Conservation (phyloP, 345 rosid species). For the Populus davidiana region DNA sequence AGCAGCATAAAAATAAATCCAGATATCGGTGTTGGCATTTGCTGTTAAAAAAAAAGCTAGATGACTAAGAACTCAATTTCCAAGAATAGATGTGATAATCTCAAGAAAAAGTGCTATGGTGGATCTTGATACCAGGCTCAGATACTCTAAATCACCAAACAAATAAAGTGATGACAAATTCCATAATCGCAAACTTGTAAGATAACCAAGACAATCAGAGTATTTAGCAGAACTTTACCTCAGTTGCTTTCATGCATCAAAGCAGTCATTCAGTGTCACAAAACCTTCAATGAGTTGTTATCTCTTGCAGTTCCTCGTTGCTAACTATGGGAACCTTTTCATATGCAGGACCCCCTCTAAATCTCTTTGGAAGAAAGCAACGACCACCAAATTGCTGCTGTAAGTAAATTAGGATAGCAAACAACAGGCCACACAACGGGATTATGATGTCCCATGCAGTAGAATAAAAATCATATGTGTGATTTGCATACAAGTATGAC, state of each 20-base stretch:
- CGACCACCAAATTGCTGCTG: conserved; percentile 75
- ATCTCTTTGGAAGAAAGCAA: conserved; percentile 56
- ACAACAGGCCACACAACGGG: conserved; percentile 51
- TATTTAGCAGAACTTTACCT: not conserved
- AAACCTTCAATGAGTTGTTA: conserved; percentile 1
- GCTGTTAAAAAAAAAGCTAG: too few relatives aligned
- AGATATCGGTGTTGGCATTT: too few relatives aligned
- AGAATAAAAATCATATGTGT: conserved; percentile 68
- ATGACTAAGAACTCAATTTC: not conserved
- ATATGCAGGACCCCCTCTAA: conserved; percentile 41
- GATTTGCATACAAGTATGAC: conserved; percentile 77
- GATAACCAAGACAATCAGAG: not conserved
- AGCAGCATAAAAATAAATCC: too few relatives aligned
- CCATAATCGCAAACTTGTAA: not conserved
- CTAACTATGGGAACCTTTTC: conserved; percentile 47
- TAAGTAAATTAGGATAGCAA: conserved; percentile 52
- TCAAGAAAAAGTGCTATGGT: not conserved
- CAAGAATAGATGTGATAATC: not conserved
- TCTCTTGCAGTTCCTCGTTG: conserved; percentile 12
- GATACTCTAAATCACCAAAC: not conserved
- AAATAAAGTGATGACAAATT: not conserved
- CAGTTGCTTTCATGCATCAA: not conserved
- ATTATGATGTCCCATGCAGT: conserved; percentile 80
- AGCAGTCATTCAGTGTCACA: not conserved
- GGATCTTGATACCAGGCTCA: not conserved